These are phyloP conservation scores for Fraxinus excelsior DNA, from an alignment of 257 asterid species.

Conservation along the genomic window DNA sequence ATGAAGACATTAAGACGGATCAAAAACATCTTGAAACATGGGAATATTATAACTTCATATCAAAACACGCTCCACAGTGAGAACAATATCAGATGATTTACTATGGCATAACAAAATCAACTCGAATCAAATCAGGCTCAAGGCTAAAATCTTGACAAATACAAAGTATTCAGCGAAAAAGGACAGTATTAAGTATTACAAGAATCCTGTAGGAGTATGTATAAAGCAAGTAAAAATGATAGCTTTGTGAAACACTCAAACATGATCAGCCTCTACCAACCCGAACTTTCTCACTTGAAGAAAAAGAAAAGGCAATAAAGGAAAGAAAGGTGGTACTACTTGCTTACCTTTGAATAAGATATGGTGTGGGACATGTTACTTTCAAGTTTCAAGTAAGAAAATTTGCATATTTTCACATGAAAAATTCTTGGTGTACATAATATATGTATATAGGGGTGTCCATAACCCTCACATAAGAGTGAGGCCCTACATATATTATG, in stretches of 20 bases:
- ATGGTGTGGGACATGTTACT: constrained; percentile 11
- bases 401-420: no score
- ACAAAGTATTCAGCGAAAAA: background rate
- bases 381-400: no score
- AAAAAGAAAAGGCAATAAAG: constrained; percentile 45
- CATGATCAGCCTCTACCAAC: constrained; percentile 55
- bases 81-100: background rate
- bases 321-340: constrained; percentile 33
- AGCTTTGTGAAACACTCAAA: constrained; percentile 40
- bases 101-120: background rate
- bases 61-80: background rate
- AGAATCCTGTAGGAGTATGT: constrained; percentile 71
- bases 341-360: constrained; percentile 51
- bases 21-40: background rate
- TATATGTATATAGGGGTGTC: no score
- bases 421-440: no score
- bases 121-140: background rate
- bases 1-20: background rate
- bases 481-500: no score
- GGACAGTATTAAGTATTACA: constrained; percentile 28
- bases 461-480: no score
- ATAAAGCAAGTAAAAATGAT: constrained; percentile 63
- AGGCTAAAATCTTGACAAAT: background rate
- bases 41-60: background rate
- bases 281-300: constrained; percentile 65